phyloP scores from a whole-genome alignment of 768 basidiomycete genomes.

The Solioccasus polychromus region DNA sequence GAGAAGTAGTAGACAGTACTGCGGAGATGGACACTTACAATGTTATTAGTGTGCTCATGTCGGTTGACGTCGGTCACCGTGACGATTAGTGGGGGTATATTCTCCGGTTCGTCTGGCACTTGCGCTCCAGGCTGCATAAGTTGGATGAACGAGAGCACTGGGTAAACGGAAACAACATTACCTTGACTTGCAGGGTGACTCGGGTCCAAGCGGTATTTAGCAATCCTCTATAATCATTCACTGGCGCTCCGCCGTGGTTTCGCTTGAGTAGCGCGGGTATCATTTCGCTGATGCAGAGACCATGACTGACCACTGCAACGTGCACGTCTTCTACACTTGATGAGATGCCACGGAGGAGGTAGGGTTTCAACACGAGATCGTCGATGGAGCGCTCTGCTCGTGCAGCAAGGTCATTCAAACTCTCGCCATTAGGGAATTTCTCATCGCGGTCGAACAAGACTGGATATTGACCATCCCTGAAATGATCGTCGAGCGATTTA shows the following conservation, averaged over 20 bases:
- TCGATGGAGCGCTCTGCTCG: conserved; percentile 53
- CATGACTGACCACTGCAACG: conserved; percentile 73
- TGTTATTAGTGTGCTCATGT: conserved; percentile 50
- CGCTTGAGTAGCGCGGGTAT: conserved; percentile 48
- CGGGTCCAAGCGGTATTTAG: conserved; percentile 71
- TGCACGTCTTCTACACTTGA: conserved; percentile 42
- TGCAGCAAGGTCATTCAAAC: conserved; percentile 54
- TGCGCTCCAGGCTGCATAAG: conserved; percentile 28
- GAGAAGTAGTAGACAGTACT: not conserved
- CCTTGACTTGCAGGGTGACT: conserved; percentile 46
- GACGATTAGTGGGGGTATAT: conserved; percentile 37
- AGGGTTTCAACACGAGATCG: conserved; percentile 49
- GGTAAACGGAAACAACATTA: conserved; percentile 23
- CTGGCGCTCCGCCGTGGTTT: conserved; percentile 31
- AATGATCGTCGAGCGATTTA: conserved; percentile 44
- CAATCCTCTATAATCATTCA: conserved; percentile 45
- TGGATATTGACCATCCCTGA: conserved; percentile 53
- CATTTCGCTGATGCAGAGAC: conserved; percentile 63
- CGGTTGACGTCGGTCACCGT: conserved; percentile 51
- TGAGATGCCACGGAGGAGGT: conserved; percentile 44
- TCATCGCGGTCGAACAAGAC: conserved; percentile 41
- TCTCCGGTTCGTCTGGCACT: conserved; percentile 20
- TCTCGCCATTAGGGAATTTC: conserved; percentile 72
- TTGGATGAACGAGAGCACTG: conserved; percentile 5
- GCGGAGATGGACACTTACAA: conserved; percentile 43